Evolutionary conservation across 1,284 basidiomycete species (phyloP).

Genomic region (Microbotryum saponariae): DNA sequence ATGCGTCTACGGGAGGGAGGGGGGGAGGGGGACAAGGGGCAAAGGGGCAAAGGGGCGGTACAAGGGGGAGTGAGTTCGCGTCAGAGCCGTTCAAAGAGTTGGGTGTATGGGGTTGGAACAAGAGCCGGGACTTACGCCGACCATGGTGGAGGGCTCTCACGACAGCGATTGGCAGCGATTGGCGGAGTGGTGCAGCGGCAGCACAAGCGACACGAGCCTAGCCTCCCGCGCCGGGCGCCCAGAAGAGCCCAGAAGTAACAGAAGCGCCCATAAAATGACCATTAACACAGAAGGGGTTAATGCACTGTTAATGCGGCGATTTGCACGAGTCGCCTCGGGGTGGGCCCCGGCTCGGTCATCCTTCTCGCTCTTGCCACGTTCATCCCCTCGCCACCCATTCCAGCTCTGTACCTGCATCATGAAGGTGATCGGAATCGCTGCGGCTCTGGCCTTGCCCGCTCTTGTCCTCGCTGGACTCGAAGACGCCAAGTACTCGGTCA

Average conservation of each 20-base stretch:
- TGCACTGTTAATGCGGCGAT: too few species aligned
- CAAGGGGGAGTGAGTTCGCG: not conserved
- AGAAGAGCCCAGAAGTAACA: too few species aligned
- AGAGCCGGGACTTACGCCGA: conserved; percentile 16
- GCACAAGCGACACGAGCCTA: too few species aligned
- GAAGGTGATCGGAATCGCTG: conserved; percentile 7
- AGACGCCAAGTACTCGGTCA: conserved; percentile 27
- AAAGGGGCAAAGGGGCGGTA: not conserved
- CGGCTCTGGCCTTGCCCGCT: conserved; percentile 2
- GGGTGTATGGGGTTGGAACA: not conserved
- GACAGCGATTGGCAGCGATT: too few species aligned
- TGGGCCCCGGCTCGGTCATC: not conserved
- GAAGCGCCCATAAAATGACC: too few species aligned
- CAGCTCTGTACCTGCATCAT: not conserved
- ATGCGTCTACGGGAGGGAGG: conserved; percentile 28
- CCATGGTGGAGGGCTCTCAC: conserved; percentile 6
- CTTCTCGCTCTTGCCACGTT: not conserved
- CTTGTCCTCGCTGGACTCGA: conserved; percentile 53
- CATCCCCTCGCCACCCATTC: not conserved
- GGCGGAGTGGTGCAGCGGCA: too few species aligned
- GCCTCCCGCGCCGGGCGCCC: too few species aligned
- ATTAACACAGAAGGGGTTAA: too few species aligned
- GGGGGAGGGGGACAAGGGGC: not conserved
- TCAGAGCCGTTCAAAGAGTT: not conserved
- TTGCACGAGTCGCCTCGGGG: not conserved